These are phyloP conservation scores for Xenoacremonium recifei DNA, from an alignment of 2,329 filamentous ascomycete genomes.

Conservation along the genomic window DNA sequence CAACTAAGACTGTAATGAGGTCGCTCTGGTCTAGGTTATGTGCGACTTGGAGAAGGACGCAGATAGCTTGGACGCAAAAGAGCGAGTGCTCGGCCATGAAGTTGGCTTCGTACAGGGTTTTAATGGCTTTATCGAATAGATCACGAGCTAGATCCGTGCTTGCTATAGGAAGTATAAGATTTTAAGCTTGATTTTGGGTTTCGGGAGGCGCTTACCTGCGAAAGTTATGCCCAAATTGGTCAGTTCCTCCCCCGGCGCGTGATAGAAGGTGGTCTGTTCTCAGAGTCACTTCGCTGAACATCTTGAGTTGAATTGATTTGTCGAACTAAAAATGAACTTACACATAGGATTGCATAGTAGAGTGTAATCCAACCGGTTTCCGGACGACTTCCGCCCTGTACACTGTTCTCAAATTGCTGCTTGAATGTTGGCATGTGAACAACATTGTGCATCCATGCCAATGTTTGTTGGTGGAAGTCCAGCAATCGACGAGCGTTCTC, in stretches of 20 bases:
- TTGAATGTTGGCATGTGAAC: constrained; percentile 2
- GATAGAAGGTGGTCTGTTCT: constrained; percentile 3
- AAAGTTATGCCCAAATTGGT: not conserved
- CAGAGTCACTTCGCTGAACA: too few species aligned
- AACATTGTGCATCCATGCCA: constrained; percentile 8
- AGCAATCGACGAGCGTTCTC: not conserved
- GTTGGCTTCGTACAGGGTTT: not conserved
- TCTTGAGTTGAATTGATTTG: too few species aligned
- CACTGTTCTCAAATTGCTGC: constrained; percentile 2
- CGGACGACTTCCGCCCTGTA: not conserved
- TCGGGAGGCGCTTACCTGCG: too few species aligned
- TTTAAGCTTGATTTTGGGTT: too few species aligned
- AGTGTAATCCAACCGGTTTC: constrained; percentile 1
- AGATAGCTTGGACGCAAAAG: constrained; percentile 2
- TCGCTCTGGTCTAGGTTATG: constrained; percentile 5
- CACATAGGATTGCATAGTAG: constrained; percentile 5
- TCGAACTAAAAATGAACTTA: not conserved
- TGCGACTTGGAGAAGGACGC: constrained; percentile 3
- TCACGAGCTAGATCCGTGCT: not conserved
- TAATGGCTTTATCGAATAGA: constrained; percentile 1
- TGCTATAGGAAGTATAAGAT: not conserved
- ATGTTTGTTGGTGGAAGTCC: not conserved
- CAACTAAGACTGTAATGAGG: constrained; percentile 1
- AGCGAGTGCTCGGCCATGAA: constrained; percentile 5
- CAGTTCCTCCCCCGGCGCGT: not conserved